Base-by-base conservation (phyloP, 1,284 basidiomycete species). In the Trichosporon asahii region DNA sequence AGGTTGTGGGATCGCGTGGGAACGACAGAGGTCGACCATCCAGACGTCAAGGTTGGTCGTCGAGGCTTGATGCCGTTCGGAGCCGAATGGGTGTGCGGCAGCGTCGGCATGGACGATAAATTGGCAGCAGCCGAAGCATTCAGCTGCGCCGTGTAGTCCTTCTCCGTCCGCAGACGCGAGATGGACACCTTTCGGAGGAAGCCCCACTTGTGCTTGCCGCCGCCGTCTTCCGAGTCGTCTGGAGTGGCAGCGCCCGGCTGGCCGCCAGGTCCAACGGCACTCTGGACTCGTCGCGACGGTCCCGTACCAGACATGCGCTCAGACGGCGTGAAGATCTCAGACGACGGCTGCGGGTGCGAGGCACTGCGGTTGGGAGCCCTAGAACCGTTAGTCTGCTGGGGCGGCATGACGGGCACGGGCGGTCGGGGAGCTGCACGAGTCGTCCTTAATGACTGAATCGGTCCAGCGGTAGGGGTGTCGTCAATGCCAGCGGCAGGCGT, bases 181-280 rank as follows among this genome's bases (percentile, higher is more conserved):
- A 95, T 94, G 11, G 93, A 95, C 91, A 97, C 95, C 85, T 97
- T 97, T 84, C 94, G 93, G 72, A 97, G 85, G 85, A 97, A 95
- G 2, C 94, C 93, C 93, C 93, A 95, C 70, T 91, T 89, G 69
- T 55, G 49, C 35, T 69, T 67, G 14, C 35, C 37, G 6, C 57
- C 37, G 23, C 35, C n/a, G 53, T 67, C 69, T 29, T 70, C 69
- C n/a, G 69, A 70, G 15, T 67, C 69, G 44, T 65, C 69, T 3
- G 57, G 27, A n/a, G 29, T 33, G 29, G 7, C 21, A 2, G 29
- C 9, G 29, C 21, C 49, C 11, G 6, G 49, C 49, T 53, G 49
- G 49, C 57, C 29, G 29, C 63, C 63, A 8, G 63, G 63, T 7
- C 35, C 37, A n/a, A 64, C 66, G 6, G 72, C 61, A 64, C 72